Base-by-base conservation (phyloP, 768 basidiomycete genomes). In the Dentipellis fragilis region DNA sequence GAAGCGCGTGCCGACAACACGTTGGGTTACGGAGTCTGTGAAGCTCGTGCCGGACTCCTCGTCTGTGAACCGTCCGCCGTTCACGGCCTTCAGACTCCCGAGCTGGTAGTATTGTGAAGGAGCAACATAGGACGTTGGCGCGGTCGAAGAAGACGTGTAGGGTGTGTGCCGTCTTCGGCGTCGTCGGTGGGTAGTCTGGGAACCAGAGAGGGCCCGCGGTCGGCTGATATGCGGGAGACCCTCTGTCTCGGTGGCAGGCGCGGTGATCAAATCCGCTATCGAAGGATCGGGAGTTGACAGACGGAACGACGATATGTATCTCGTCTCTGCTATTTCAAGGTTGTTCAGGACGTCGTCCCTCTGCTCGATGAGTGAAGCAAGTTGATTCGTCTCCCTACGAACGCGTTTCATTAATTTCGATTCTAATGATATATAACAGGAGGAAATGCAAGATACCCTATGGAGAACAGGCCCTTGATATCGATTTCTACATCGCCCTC, bases 31-130 rank as follows among this genome's bases (percentile, higher is more conserved):
- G 4, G 81, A 81, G 36, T 87, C 80, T 0, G 79, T 61, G 38
- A 87, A 68, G 59, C 77, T 79, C 22, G 55, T 59, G 42, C 61
- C 54, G 23, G 67, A 55, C 69, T 73, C 73, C 4, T 73, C 69
- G 58, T 79, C 77, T 10, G 75, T 72, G 54, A 83, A 79, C 36
- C 77, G 72, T 4, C 83, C 84, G 19, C 79, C 81, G 54, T 72
- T 82, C 22, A 89, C 73, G 9, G 81, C 83, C 52, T 73, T 75
- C 3, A 87, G 73, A 22, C 76, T 72, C 21, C 83, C 77, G 35
- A 91, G 76, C 64, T 85, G 84, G 72, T 91, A 91, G 66, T 85
- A 91, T 54, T 83, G 80, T 6, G 84, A 87, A 7, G 88, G 88
- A 4, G 85, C 86, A 9, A 89, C 81, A 63, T 89, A 91, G 5